Conservation (phyloP, 371 early-diverging fungal species). For the Dinochytrium kinnereticum region DNA sequence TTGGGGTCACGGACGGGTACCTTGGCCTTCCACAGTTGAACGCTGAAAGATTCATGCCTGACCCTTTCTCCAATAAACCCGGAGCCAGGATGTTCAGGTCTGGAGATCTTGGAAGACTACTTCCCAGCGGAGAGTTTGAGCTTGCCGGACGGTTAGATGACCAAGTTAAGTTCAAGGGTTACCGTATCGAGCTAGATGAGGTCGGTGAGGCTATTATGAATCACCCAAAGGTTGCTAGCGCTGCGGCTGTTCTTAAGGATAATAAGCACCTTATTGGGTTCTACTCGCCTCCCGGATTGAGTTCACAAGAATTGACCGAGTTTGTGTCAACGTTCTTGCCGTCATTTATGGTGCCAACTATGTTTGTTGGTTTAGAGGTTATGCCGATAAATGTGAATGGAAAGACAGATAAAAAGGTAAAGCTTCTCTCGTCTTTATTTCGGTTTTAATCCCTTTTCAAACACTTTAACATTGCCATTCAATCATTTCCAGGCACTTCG, state of each 20-base stretch:
- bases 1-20: conserved; percentile 35
- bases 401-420: conserved; percentile 24
- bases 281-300: conserved; percentile 28
- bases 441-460: background rate
- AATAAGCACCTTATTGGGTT: conserved; percentile 30
- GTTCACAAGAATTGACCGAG: conserved; percentile 16
- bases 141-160: conserved; percentile 48
- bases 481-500: background rate
- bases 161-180: conserved; percentile 56
- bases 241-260: conserved; percentile 29
- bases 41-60: conserved; percentile 33
- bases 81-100: conserved; percentile 28
- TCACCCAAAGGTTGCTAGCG: conserved; percentile 20
- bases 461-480: too few relatives aligned
- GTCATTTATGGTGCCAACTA: conserved; percentile 27
- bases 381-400: conserved; percentile 29
- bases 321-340: conserved; percentile 18
- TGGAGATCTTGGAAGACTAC: conserved; percentile 40
- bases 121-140: conserved; percentile 45
- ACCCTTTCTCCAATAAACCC: conserved; percentile 1
- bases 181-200: conserved; percentile 56
- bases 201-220: conserved; percentile 25
- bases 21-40: conserved; percentile 35
- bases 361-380: conserved; percentile 16
- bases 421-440: background rate